Conservation (phyloP, 139 green algal genomes). For the Pedinophyceae sp. region DNA sequence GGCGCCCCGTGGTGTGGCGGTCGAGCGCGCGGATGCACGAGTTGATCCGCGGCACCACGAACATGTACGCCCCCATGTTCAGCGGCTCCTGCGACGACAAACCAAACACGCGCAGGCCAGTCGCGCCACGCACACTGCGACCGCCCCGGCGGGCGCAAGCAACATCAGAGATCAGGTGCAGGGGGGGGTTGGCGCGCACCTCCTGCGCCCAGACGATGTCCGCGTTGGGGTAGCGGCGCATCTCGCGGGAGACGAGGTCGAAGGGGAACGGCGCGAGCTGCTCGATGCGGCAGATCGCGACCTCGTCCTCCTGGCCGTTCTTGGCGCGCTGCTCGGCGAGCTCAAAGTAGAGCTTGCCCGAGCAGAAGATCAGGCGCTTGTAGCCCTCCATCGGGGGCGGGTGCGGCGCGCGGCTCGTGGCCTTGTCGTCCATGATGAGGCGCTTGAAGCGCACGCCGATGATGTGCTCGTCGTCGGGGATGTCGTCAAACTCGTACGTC, state of each 20-base stretch:
- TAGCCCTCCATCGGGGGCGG: conserved; percentile 39
- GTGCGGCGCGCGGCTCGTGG: conserved; percentile 28
- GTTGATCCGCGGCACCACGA: conserved; percentile 66
- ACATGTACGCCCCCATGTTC: conserved; percentile 93
- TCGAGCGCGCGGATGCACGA: conserved; percentile 29
- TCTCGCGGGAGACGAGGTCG: conserved; percentile 84
- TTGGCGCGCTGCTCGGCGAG: conserved; percentile 69
- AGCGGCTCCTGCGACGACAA: conserved; percentile 95
- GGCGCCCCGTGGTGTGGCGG: conserved; percentile 10
- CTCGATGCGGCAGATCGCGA: conserved; percentile 4
- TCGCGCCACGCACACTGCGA: too few relatives aligned
- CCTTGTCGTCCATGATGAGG: conserved; percentile 89
- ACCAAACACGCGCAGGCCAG: too few relatives aligned
- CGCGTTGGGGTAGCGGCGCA: conserved; percentile 84
- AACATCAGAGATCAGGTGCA: conserved; percentile 5
- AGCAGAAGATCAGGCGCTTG: conserved; percentile 82
- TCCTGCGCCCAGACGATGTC: conserved; percentile 18
- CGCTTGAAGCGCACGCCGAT: conserved; percentile 86
- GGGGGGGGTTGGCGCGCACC: too few relatives aligned
- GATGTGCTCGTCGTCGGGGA: conserved; percentile 41
- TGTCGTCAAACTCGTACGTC: conserved; percentile 86
- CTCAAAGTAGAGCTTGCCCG: conserved; percentile 97
- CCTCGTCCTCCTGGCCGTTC: conserved; percentile 26
- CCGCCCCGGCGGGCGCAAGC: conserved; percentile 12
- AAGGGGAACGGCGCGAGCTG: conserved; percentile 94